Conservation (phyloP, 2,329 filamentous ascomycete species). For the Aspergillus sp. region DNA sequence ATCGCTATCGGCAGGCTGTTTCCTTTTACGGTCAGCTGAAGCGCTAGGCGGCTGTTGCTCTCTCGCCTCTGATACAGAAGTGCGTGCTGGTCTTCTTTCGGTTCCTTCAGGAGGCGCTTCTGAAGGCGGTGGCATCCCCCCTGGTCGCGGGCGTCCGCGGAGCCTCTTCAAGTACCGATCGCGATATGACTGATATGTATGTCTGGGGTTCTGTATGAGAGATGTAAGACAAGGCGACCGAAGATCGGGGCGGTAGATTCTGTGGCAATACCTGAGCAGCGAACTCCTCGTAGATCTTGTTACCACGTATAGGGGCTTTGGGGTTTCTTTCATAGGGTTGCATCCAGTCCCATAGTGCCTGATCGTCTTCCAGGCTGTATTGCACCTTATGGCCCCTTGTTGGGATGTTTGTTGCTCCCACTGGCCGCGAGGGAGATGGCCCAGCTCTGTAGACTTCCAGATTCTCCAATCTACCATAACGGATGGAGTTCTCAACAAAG, state of each 20-base stretch:
- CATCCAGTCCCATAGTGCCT: slow-evolving; percentile 44
- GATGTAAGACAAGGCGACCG: slow-evolving; percentile 1
- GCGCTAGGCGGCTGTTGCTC: slow-evolving; percentile 1
- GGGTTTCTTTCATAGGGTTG: slow-evolving; percentile 30
- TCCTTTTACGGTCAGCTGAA: background rate
- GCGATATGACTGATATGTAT: slow-evolving; percentile 50
- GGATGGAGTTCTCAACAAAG: slow-evolving; percentile 56
- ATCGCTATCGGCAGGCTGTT: background rate
- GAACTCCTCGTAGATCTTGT: slow-evolving; percentile 46
- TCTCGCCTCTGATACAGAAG: background rate
- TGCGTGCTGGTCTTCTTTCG: background rate
- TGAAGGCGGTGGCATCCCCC: slow-evolving; percentile 16
- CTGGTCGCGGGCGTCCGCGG: slow-evolving; percentile 34
- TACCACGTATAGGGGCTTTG: slow-evolving; percentile 35
- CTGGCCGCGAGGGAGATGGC: slow-evolving; percentile 42
- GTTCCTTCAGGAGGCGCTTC: background rate
- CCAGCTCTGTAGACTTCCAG: slow-evolving; percentile 49
- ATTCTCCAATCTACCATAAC: slow-evolving; percentile 47
- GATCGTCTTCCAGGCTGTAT: slow-evolving; percentile 46
- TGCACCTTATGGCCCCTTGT: slow-evolving; percentile 28
- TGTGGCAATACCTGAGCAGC: slow-evolving; percentile 32
- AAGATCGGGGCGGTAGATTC: too few relatives aligned
- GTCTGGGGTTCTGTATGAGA: slow-evolving; percentile 36
- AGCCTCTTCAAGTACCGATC: slow-evolving; percentile 45
- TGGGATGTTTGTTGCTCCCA: slow-evolving; percentile 40